phyloP scores from a whole-genome alignment of 2,329 filamentous ascomycete genomes.

The Laburnicola sp. region DNA sequence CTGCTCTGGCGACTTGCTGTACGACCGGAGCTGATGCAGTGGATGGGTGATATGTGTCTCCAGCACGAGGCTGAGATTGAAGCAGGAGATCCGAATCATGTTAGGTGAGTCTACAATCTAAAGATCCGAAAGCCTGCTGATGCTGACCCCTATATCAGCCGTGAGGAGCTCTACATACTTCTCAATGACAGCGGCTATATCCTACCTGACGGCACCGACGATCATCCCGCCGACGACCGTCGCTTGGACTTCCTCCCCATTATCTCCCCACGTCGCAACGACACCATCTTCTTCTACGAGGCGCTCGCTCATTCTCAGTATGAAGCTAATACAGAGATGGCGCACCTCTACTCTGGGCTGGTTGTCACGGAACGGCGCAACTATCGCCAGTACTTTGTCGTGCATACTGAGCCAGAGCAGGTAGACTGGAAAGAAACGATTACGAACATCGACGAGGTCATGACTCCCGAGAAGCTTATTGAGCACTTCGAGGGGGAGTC shows the following conservation, averaged over 20 bases:
- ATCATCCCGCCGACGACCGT: slow-evolving; percentile 11
- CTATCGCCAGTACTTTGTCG: slow-evolving; percentile 39
- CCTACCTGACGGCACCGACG: slow-evolving; percentile 26
- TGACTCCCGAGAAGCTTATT: slow-evolving; percentile 33
- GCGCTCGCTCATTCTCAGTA: slow-evolving; percentile 20
- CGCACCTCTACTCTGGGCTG: slow-evolving; percentile 28
- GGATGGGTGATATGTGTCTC: slow-evolving; percentile 25
- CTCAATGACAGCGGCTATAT: slow-evolving; percentile 27
- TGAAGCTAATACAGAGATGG: slow-evolving; percentile 32
- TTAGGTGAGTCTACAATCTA: slow-evolving; percentile 15
- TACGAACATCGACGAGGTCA: slow-evolving; percentile 31
- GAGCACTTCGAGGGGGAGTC: slow-evolving; percentile 25
- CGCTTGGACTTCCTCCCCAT: slow-evolving; percentile 34
- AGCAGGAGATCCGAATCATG: slow-evolving; percentile 19
- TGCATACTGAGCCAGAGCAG: slow-evolving; percentile 32
- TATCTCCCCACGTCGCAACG: slow-evolving; percentile 28
- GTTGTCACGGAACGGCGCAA: slow-evolving; percentile 25
- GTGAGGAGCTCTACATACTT: slow-evolving; percentile 29
- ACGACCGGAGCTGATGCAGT: slow-evolving; percentile 37
- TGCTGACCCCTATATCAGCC: slow-evolving; percentile 12
- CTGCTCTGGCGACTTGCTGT: slow-evolving; percentile 39
- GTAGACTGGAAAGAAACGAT: slow-evolving; percentile 28
- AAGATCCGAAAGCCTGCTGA: not conserved
- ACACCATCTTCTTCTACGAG: slow-evolving; percentile 33
- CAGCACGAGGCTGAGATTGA: slow-evolving; percentile 23